These are phyloP conservation scores for Rhodotorula graminis DNA, from an alignment of 768 basidiomycete genomes.

Conservation along the genomic window DNA sequence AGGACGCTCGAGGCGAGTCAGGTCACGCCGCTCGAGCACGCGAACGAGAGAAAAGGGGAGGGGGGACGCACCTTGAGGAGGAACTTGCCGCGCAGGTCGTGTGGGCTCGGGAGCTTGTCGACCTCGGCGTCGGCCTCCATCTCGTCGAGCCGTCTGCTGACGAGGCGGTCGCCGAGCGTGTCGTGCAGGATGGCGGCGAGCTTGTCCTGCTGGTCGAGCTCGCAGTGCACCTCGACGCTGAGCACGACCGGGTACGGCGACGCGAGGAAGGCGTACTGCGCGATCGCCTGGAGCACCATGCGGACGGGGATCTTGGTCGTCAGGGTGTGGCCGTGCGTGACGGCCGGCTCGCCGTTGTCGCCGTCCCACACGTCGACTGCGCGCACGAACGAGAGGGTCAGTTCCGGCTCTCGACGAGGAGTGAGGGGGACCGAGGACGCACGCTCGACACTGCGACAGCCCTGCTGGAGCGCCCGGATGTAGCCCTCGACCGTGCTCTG, in stretches of 20 bases:
- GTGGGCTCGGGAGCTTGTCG: constrained; percentile 72
- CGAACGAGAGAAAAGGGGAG: too few species aligned
- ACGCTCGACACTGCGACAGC: constrained; percentile 93
- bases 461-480: constrained; percentile 78
- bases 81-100: constrained; percentile 70
- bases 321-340: constrained; percentile 84
- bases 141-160: constrained; percentile 53
- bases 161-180: constrained; percentile 57
- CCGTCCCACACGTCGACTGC: constrained; percentile 91
- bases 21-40: neutral
- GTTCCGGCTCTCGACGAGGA: neutral
- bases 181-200: constrained; percentile 69
- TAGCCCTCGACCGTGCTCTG: constrained; percentile 88
- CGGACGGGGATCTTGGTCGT: constrained; percentile 76
- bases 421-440: constrained; percentile 45
- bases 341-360: constrained; percentile 59
- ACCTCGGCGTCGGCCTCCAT: constrained; percentile 47
- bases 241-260: constrained; percentile 90
- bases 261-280: constrained; percentile 81
- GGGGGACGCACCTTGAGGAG: constrained; percentile 69
- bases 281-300: constrained; percentile 75
- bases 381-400: too few species aligned
- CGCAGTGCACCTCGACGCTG: constrained; percentile 86
- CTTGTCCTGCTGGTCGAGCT: constrained; percentile 68
- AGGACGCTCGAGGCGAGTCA: neutral